Percentiles rank a stretch among this genome's conserved stretches.
Evolutionary conservation across 192 early-diverging fungal genomes (phyloP).

Genomic region (Ambispora gerdemannii): DNA sequence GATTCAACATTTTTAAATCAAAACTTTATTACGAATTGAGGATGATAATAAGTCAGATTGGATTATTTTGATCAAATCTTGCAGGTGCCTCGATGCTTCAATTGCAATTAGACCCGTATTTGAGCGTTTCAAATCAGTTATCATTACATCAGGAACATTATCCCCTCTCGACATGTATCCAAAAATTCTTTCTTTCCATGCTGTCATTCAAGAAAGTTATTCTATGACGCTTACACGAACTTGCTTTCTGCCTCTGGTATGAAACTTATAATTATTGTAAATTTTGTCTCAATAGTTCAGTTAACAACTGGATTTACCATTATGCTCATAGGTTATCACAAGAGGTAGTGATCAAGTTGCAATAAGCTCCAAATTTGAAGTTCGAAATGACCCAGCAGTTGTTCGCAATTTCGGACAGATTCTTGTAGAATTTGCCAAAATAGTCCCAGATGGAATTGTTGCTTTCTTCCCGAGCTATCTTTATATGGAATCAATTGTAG

Average conservation of each 20-base stretch:
- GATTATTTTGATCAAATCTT: constrained; percentile 12
- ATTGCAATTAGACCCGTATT: constrained; percentile 96
- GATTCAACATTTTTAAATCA: neutral
- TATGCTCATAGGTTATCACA: constrained; percentile 66
- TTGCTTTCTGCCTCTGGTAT: constrained; percentile 93
- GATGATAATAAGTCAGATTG: too few relatives aligned
- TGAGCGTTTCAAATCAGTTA: constrained; percentile 90
- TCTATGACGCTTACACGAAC: constrained; percentile 93
- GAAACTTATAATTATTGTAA: neutral
- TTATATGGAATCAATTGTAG: constrained; percentile 98
- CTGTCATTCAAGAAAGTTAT: constrained; percentile 88
- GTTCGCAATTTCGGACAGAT: constrained; percentile 99
- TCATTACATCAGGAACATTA: constrained; percentile 99
- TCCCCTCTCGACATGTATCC: constrained; percentile 99
- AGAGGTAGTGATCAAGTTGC: constrained; percentile 98
- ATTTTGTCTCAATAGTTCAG: neutral
- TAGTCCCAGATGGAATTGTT: constrained; percentile 96
- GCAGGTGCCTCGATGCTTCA: constrained; percentile 90
- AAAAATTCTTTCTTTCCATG: constrained; percentile 84
- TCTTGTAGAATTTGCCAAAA: constrained; percentile 87
- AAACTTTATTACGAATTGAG: too few relatives aligned
- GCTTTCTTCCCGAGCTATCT: constrained; percentile 98
- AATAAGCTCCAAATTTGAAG: constrained; percentile 96
- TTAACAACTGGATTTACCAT: neutral
- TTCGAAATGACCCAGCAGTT: constrained; percentile 96